Conservation (phyloP, 2,329 filamentous ascomycete genomes). For the Penicillium sclerotigenum region DNA sequence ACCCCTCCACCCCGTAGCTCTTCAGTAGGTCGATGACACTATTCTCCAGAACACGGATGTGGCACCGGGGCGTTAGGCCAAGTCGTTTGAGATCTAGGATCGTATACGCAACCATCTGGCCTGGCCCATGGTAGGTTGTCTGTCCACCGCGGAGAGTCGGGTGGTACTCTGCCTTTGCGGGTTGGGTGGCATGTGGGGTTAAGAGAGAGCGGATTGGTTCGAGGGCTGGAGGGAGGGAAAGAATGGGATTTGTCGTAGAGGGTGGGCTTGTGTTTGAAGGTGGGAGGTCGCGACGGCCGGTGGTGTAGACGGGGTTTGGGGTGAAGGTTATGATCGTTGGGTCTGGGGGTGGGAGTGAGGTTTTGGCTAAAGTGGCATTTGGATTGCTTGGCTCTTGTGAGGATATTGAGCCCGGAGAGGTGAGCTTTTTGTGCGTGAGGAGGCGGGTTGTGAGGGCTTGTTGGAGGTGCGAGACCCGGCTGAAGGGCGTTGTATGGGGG, state of each 20-base stretch:
- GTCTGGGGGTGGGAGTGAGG: slow-evolving; percentile 49
- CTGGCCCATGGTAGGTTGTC: slow-evolving; percentile 92
- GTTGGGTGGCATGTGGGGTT: slow-evolving; percentile 15
- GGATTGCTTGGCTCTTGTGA: slow-evolving; percentile 22
- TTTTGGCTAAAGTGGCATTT: slow-evolving; percentile 8
- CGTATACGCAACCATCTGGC: slow-evolving; percentile 89
- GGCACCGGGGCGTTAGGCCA: slow-evolving; percentile 66
- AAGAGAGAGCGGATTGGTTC: slow-evolving; percentile 39
- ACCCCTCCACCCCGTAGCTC: slow-evolving; percentile 59
- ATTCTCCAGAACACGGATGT: slow-evolving; percentile 74
- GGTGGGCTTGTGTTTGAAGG: slow-evolving; percentile 36
- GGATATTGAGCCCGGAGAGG: slow-evolving; percentile 22
- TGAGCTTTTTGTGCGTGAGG: slow-evolving; percentile 58
- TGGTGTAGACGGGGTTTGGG: slow-evolving; percentile 79
- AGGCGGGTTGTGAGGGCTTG: slow-evolving; percentile 54
- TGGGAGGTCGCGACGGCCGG: slow-evolving; percentile 72
- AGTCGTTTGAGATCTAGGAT: slow-evolving; percentile 75
- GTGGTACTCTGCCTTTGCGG: slow-evolving; percentile 58
- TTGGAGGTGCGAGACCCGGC: slow-evolving; percentile 56
- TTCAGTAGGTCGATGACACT: slow-evolving; percentile 66
- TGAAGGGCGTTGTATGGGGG: slow-evolving; percentile 53
- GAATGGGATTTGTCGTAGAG: slow-evolving; percentile 32
- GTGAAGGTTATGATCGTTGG: slow-evolving; percentile 80
- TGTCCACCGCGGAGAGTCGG: slow-evolving; percentile 80
- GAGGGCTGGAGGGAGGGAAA: slow-evolving; percentile 37